Percentiles rank a stretch among this genome's conserved stretches.
These are phyloP conservation scores for Hypocreales sp. DNA, from an alignment of 2,329 filamentous ascomycete species.

Conservation along the genomic window DNA sequence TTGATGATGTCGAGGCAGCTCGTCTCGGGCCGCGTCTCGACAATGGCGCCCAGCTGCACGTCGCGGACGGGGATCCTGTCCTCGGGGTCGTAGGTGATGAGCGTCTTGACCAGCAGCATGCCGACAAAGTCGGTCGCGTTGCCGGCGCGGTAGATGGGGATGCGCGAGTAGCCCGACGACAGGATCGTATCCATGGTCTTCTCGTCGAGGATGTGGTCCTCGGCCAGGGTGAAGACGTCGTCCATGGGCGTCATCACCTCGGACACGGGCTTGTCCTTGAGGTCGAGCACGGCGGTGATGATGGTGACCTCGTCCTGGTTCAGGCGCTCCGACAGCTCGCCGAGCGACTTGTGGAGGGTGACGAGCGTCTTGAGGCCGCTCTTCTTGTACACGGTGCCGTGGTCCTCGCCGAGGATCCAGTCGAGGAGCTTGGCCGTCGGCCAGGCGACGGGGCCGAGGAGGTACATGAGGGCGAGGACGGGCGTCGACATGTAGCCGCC, in stretches of 20 bases:
- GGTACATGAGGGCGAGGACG: conserved; percentile 79
- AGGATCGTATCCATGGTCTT: conserved; percentile 88
- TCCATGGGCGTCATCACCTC: conserved; percentile 98
- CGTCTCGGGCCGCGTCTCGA: conserved; percentile 87
- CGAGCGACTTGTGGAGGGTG: conserved; percentile 82
- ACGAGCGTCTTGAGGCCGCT: conserved; percentile 92
- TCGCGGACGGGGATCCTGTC: conserved; percentile 76
- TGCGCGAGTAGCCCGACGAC: conserved; percentile 86
- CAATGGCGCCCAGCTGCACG: conserved; percentile 83
- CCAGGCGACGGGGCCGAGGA: conserved; percentile 81
- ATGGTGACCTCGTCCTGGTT: conserved; percentile 98
- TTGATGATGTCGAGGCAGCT: conserved; percentile 98
- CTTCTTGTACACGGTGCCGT: conserved; percentile 96
- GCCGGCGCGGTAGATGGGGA: conserved; percentile 80
- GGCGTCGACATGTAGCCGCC: conserved; percentile 86
- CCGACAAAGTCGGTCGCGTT: conserved; percentile 82
- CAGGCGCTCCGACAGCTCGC: conserved; percentile 71
- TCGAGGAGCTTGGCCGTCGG: conserved; percentile 93
- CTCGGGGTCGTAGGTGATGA: conserved; percentile 97
- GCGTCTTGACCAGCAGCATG: conserved; percentile 95
- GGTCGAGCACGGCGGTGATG: conserved; percentile 87
- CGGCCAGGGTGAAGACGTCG: conserved; percentile 93
- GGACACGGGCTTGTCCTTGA: conserved; percentile 91
- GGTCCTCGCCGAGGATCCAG: conserved; percentile 81
- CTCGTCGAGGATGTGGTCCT: conserved; percentile 85